Evolutionary conservation across 129 eudicot genomes (phyloP).

Genomic region (Calendula officinalis): DNA sequence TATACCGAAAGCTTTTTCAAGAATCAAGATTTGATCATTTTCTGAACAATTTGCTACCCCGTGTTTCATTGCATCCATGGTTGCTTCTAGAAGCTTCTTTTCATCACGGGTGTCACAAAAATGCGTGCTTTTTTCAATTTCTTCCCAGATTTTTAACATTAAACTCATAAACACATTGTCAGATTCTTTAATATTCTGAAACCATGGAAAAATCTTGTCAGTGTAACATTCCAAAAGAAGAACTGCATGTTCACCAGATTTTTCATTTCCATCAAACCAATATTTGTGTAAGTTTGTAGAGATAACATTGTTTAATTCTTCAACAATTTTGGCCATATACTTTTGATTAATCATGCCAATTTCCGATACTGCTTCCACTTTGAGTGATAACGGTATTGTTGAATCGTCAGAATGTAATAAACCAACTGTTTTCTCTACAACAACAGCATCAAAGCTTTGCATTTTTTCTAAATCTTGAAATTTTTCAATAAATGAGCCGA

Average conservation of each 20-base stretch:
- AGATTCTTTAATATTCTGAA: constrained; percentile 41
- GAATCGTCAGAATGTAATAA: constrained; percentile 54
- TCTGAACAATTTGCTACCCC: constrained; percentile 67
- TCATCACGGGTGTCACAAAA: constrained; percentile 29
- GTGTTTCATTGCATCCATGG: constrained; percentile 64
- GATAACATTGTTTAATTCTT: constrained; percentile 52
- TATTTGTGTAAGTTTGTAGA: constrained; percentile 50
- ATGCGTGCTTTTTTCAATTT: constrained; percentile 33
- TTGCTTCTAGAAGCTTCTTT: constrained; percentile 72
- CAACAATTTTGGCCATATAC: constrained; percentile 48
- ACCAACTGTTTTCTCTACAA: constrained; percentile 52
- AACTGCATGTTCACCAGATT: constrained; percentile 36
- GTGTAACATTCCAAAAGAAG: constrained; percentile 69
- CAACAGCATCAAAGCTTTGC: constrained; percentile 51
- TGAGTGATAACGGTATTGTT: constrained; percentile 57
- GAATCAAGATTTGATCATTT: constrained; percentile 51
- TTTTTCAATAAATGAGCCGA: constrained; percentile 50
- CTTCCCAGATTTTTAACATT: constrained; percentile 58
- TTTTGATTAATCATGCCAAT: constrained; percentile 51
- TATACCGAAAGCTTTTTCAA: constrained; percentile 53
- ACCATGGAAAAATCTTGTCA: constrained; percentile 36
- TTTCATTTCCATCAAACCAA: constrained; percentile 54
- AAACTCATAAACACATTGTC: constrained; percentile 58
- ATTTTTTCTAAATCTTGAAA: constrained; percentile 53
- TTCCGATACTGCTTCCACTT: constrained; percentile 60